Percentiles rank a stretch among this genome's conserved stretches.
Conservation (phyloP, 352 stramenopile species). For the Phytopythium chamaehyphon region DNA sequence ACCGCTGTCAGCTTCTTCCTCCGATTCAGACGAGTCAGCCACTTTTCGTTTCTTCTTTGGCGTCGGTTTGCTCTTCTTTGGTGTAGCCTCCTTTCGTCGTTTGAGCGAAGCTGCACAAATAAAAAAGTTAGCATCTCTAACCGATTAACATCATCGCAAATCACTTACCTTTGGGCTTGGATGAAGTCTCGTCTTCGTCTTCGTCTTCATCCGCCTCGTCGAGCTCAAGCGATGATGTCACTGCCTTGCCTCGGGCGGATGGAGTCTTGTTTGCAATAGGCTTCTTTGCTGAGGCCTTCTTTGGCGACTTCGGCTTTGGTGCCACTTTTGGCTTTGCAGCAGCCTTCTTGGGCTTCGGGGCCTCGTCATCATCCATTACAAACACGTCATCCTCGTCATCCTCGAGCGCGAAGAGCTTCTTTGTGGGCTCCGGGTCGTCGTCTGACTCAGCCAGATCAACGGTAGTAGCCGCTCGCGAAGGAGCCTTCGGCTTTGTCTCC, state of each 20-base stretch:
- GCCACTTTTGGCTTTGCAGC: slow-evolving; percentile 30
- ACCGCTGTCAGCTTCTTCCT: slow-evolving; percentile 7
- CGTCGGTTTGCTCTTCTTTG: slow-evolving; percentile 16
- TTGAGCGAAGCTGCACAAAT: slow-evolving; percentile 16
- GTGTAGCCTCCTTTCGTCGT: slow-evolving; percentile 22
- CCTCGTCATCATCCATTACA: slow-evolving; percentile 35
- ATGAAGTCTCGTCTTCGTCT: neutral
- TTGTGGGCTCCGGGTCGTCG: slow-evolving; percentile 16
- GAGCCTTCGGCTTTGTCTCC: slow-evolving; percentile 27
- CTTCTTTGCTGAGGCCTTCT: neutral
- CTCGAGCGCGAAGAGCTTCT: slow-evolving; percentile 11
- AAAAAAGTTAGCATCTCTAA: neutral
- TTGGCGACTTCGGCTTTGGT: slow-evolving; percentile 14
- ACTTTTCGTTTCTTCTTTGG: slow-evolving; percentile 2
- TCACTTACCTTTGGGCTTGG: slow-evolving; percentile 6
- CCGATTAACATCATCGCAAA: neutral
- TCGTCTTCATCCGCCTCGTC: slow-evolving; percentile 2
- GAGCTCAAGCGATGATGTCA: slow-evolving; percentile 2
- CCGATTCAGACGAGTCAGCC: neutral
- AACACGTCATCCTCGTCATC: slow-evolving; percentile 66
- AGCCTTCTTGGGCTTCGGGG: slow-evolving; percentile 13
- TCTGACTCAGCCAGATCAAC: slow-evolving; percentile 52
- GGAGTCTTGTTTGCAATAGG: neutral
- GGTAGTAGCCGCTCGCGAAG: slow-evolving; percentile 12
- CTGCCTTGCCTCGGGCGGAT: neutral